Evolutionary conservation across 2,329 filamentous ascomycete species (phyloP).

Genomic region (Fusarium floridanum): DNA sequence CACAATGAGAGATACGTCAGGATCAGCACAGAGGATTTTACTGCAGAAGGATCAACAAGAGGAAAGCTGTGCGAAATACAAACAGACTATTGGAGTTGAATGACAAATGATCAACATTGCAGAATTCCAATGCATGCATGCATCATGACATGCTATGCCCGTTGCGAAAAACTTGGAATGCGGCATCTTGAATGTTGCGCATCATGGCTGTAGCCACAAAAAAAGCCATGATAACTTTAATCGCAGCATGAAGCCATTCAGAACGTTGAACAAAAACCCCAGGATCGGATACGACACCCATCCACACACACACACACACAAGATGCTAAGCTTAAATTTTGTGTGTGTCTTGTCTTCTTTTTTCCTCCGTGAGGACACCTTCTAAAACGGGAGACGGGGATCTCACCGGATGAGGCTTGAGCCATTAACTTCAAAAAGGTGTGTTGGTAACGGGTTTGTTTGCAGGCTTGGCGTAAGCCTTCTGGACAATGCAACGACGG

Average conservation of each 20-base stretch:
- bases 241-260: not conserved
- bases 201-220: not conserved
- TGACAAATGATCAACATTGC: slow-evolving; percentile 1
- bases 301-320: not conserved
- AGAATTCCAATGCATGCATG: not conserved
- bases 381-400: not conserved
- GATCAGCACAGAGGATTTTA: not conserved
- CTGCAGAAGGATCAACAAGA: not conserved
- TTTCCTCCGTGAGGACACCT: not conserved
- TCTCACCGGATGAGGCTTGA: not conserved
- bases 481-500: not conserved
- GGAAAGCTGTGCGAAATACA: not conserved
- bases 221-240: not conserved
- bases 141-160: not conserved
- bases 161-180: not conserved
- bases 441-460: not conserved
- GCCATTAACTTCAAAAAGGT: not conserved
- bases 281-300: not conserved
- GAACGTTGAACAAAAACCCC: not conserved
- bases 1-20: not conserved
- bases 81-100: not conserved
- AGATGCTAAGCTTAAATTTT: not conserved
- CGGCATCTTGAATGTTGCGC: not conserved
- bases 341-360: not conserved
- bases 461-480: not conserved